These are phyloP conservation scores for Lachancea dasiensis DNA, from an alignment of 805 yeast species.

Conservation along the genomic window DNA sequence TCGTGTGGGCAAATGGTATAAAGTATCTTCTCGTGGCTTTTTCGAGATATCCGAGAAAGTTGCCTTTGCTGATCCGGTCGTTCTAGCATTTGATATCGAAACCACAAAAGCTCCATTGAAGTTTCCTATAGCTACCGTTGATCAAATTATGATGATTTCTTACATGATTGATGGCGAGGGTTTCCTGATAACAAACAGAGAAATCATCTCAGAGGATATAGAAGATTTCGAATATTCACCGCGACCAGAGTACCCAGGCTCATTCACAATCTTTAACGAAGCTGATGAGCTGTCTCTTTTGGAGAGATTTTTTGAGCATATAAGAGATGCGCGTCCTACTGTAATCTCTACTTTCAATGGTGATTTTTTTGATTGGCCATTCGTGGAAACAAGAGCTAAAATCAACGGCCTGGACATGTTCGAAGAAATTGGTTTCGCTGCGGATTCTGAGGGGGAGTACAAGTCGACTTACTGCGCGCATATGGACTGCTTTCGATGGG, in stretches of 20 bases:
- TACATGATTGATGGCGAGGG: constrained; percentile 99
- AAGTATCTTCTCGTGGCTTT: constrained; percentile 57
- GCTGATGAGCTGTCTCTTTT: constrained; percentile 72
- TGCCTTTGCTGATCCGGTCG: constrained; percentile 96
- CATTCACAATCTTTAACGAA: constrained; percentile 86
- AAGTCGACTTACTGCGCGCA: constrained; percentile 89
- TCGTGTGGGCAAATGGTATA: constrained; percentile 95
- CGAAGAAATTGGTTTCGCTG: constrained; percentile 89
- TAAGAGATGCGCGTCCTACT: constrained; percentile 82
- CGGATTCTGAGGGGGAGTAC: constrained; percentile 85
- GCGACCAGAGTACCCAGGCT: constrained; percentile 89
- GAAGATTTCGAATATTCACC: constrained; percentile 98
- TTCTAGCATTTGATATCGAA: constrained; percentile 94
- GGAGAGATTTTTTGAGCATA: constrained; percentile 79
- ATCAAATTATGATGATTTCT: constrained; percentile 97
- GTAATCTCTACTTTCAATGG: constrained; percentile 98
- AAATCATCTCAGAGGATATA: constrained; percentile 88
- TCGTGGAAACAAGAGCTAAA: constrained; percentile 81
- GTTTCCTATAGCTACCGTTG: constrained; percentile 87
- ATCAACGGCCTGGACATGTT: constrained; percentile 83
- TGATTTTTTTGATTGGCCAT: constrained; percentile 99
- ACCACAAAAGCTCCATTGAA: constrained; percentile 95
- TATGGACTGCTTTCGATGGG: constrained; percentile 98
- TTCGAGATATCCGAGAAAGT: constrained; percentile 59
- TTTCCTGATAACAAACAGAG: constrained; percentile 85